Percentiles rank a stretch among this genome's conserved stretches.
Conservation (phyloP, 2,329 filamentous ascomycete genomes). For the Colletotrichum sidae region DNA sequence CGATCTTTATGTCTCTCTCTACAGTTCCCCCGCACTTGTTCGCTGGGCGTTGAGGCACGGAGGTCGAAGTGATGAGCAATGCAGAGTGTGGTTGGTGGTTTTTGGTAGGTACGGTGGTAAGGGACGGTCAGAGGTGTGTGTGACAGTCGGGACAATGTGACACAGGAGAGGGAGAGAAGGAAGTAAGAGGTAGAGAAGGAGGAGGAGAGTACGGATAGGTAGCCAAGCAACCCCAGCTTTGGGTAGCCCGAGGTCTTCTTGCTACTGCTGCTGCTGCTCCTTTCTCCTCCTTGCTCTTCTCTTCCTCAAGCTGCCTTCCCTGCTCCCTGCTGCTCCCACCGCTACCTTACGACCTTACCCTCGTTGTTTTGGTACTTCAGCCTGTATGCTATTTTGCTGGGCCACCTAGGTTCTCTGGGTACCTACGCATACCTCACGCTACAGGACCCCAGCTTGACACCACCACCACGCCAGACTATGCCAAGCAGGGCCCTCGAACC, state of each 20-base stretch:
- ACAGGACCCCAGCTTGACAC: constrained; percentile 29
- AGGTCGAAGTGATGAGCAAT: constrained; percentile 8
- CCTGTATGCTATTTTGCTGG: too few relatives aligned
- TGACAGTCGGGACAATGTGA: constrained; percentile 26
- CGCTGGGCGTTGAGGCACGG: constrained; percentile 9
- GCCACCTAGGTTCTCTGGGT: too few relatives aligned
- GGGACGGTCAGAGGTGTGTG: constrained; percentile 14
- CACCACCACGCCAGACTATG: constrained; percentile 26
- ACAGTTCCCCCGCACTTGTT: constrained; percentile 33
- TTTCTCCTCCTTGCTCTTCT: not conserved
- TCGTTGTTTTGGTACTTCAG: too few relatives aligned
- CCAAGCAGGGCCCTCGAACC: constrained; percentile 26
- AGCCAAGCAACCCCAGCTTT: too few relatives aligned
- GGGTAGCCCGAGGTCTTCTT: not conserved
- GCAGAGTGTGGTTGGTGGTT: not conserved
- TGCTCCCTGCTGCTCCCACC: constrained; percentile 4
- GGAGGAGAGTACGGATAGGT: too few relatives aligned
- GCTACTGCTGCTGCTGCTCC: constrained; percentile 9
- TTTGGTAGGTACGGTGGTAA: too few relatives aligned
- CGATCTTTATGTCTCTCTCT: constrained; percentile 24
- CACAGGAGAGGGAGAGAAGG: constrained; percentile 25
- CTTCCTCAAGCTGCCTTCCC: not conserved
- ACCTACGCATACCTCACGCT: not conserved
- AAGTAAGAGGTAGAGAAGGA: constrained; percentile 1
- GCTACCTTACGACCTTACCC: not conserved